Base-by-base conservation (phyloP, 2,329 filamentous ascomycete genomes). In the Colletotrichum lentis region DNA sequence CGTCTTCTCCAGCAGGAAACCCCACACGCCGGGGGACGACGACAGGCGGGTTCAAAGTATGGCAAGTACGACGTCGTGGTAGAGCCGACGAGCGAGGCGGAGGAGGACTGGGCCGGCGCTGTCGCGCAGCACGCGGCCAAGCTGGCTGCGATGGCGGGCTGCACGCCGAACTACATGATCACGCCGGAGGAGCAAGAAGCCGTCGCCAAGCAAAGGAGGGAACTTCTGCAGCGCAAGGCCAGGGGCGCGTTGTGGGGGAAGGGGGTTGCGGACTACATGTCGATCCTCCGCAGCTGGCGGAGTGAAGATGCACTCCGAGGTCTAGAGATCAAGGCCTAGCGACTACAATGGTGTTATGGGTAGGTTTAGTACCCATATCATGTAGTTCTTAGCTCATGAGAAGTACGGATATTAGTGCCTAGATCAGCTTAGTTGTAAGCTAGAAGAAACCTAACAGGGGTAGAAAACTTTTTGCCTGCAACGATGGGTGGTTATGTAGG, bases 31-130 rank as follows among this genome's bases (percentile, higher is more conserved):
- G n/a, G 47, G 18, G 18, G n/a, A 1, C 49, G n/a, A n/a, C n/a
- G n/a, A n/a, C n/a, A 39, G 2, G 1, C 5, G 1, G 24, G 39
- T 0, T 14, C 24, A 16, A 31, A 43, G 1, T 16, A 27, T 1
- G 76, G 82, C 5, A 81, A 81, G 68, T 84, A 81, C 8, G 72
- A 72, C 74, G 74, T 75, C 22, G 75, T 74, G 18, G 74, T 74
- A 18, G 63, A 74, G 11, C 44, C 69, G 3, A 74, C 74, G 8
- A 70, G 69, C 5, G 67, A 59, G 46, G 74, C 71, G 6, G 71
- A 74, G 47, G 73, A 74, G 43, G 72, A 74, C 71, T 53, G 71
- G 20, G 62, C 60, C 5, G 66, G 79, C 1, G 82, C 80, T 3
- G 77, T 81, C 39, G 72, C 74, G 5, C 44, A 27, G 20, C 35